Evolutionary conservation across 169 alveolate genomes (phyloP).

Genomic region (Fabrea salina): DNA sequence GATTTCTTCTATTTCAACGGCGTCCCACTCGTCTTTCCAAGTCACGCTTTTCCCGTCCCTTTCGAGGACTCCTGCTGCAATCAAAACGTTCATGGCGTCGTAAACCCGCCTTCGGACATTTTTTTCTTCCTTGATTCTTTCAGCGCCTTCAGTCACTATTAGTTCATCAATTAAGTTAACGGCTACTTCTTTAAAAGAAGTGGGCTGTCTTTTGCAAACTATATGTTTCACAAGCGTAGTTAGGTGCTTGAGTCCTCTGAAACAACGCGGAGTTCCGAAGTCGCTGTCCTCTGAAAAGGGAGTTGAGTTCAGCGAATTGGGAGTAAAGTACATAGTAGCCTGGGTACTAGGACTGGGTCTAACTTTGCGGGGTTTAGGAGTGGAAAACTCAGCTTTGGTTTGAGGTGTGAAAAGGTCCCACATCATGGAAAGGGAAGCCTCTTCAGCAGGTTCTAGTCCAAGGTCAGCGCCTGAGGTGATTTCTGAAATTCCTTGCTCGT

Average conservation of each 20-base stretch:
- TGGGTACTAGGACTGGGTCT: constrained; percentile 13
- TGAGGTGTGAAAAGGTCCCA: neutral
- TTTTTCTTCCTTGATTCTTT: constrained; percentile 64
- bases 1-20: neutral
- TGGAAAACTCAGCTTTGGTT: neutral
- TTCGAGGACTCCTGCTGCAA: constrained; percentile 54
- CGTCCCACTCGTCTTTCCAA: constrained; percentile 28
- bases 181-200: constrained; percentile 30
- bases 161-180: constrained; percentile 24
- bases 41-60: constrained; percentile 42
- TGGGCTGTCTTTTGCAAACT: constrained; percentile 12
- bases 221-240: constrained; percentile 27
- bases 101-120: constrained; percentile 80
- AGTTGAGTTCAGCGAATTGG: constrained; percentile 3
- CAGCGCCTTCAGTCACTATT: constrained; percentile 29
- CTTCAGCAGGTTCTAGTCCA: constrained; percentile 7
- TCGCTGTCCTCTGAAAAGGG: constrained; percentile 26
- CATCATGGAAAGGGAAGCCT: neutral
- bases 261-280: constrained; percentile 17
- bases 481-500: neutral
- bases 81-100: constrained; percentile 75
- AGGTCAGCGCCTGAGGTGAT: neutral
- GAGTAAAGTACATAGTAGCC: constrained; percentile 5
- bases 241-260: constrained; percentile 17
- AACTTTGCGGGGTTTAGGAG: constrained; percentile 3